A percentile compares a stretch with the other conserved stretches of the same genome.
Evolutionary conservation across 352 stramenopile genomes (phyloP).

Genomic region (Phytophthora pini): DNA sequence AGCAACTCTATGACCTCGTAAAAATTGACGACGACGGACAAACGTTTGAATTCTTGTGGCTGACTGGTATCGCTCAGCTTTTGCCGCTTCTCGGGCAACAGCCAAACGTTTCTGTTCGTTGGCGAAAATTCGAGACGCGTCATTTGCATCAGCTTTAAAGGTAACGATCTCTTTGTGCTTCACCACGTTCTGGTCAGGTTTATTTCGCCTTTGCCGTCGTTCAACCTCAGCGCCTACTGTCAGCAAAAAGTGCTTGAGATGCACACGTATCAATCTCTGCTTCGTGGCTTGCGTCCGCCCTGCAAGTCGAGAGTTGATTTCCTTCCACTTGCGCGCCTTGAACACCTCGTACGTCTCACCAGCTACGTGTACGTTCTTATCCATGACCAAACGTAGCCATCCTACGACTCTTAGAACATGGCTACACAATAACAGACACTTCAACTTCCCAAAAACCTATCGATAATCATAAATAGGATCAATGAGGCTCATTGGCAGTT

Average conservation of each 20-base stretch:
- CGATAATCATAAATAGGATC: too few relatives aligned
- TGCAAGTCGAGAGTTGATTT: conserved; percentile 29
- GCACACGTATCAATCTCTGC: conserved; percentile 36
- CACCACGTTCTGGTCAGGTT: not conserved
- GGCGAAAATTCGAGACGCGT: conserved; percentile 10
- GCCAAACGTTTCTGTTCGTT: conserved; percentile 27
- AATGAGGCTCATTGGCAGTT: too few relatives aligned
- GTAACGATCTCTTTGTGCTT: not conserved
- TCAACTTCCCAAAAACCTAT: conserved; percentile 3
- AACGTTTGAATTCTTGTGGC: conserved; percentile 18
- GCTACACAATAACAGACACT: conserved; percentile 22
- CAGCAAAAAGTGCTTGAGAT: conserved; percentile 37
- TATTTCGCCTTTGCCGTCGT: not conserved
- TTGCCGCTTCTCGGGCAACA: conserved; percentile 17
- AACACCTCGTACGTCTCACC: conserved; percentile 34
- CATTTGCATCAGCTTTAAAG: not conserved
- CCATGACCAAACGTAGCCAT: conserved; percentile 14
- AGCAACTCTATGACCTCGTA: not conserved
- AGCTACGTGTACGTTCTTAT: conserved; percentile 2
- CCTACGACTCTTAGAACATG: conserved; percentile 28
- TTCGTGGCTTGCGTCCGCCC: conserved; percentile 4
- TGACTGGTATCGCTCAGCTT: conserved; percentile 13
- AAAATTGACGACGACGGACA: not conserved
- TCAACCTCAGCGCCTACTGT: conserved; percentile 17
- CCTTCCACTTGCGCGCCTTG: conserved; percentile 17